Conservation (phyloP, 306 rosid species). For the Astragalus membranaceus region DNA sequence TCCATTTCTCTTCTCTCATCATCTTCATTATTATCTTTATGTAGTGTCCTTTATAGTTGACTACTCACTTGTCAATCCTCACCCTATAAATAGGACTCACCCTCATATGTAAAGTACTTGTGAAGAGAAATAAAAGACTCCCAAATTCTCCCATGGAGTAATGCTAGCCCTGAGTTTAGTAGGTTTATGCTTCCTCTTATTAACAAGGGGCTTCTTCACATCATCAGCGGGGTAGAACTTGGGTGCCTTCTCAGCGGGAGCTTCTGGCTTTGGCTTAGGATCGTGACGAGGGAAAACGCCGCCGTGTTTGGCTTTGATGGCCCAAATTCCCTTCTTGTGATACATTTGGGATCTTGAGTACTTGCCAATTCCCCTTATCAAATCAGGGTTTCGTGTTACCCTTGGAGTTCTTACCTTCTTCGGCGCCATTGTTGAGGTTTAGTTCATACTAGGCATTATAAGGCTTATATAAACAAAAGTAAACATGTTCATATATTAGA, state of each 20-base stretch:
- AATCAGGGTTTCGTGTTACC: slow-evolving; percentile 45
- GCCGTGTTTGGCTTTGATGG: slow-evolving; percentile 58
- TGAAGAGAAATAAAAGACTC: too few relatives aligned
- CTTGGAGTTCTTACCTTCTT: slow-evolving; percentile 22
- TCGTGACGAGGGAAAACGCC: slow-evolving; percentile 52
- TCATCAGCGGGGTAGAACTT: slow-evolving; percentile 60
- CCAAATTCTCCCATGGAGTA: too few relatives aligned
- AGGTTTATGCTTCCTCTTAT: slow-evolving; percentile 45
- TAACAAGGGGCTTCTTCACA: slow-evolving; percentile 47
- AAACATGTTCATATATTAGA: too few relatives aligned
- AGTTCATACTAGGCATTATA: too few relatives aligned
- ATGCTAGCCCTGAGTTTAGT: slow-evolving; percentile 58
- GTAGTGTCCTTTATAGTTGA: too few relatives aligned
- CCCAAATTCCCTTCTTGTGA: slow-evolving; percentile 64
- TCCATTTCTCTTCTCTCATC: too few relatives aligned
- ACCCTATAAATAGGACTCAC: too few relatives aligned
- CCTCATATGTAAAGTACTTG: too few relatives aligned
- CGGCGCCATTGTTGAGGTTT: slow-evolving; percentile 37
- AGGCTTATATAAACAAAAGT: too few relatives aligned
- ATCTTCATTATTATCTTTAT: too few relatives aligned
- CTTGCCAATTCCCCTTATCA: slow-evolving; percentile 48
- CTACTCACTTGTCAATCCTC: too few relatives aligned
- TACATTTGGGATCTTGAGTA: slow-evolving; percentile 55
- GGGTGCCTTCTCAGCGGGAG: slow-evolving; percentile 24
- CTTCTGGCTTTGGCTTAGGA: slow-evolving; percentile 29